Base-by-base conservation (phyloP, 2,329 filamentous ascomycete species). In the Neospermospora avenae region DNA sequence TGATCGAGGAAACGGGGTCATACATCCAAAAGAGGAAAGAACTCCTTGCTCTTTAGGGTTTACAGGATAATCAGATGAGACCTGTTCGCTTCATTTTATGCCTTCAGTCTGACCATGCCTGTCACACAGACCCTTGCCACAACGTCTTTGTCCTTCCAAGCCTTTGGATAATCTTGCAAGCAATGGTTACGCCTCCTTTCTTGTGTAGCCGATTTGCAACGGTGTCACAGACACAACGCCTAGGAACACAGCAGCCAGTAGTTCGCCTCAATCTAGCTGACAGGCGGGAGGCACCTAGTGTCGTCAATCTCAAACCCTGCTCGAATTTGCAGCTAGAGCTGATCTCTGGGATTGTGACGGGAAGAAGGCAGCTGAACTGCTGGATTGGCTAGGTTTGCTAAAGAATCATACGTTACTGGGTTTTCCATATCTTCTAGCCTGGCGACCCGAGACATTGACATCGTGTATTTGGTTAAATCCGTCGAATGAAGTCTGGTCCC, bases 1-100 rank as follows among this genome's bases (percentile, higher is more conserved):
- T 10, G 34, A 31, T 18, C 20, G 37, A 31, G 55, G 45, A 57
- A 44, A 54, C 35, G 51, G 35, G 39, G 51, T 18, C 16, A 41
- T 44, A 13, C 25, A 53, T 48, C 56, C 56, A n/a, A 39, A 58
- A 41, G 46, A n/a, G 48, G 56, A 58, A 58, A 39, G 56, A 51
- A 18, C 13, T 52, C 48, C 48, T 58, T 39, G 39, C 22, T 42
- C 56, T 6, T 45, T 44, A 18, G 46, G 42, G 56, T 44, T 49
- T 28, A 20, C 24, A 53, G 46, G 31, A 52, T 24, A 42, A 53
- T 28, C 46, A 39, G 48, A 31, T 58, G 56, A 52, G 56, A 53
- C 56, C 34, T 58, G 45, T 39, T 45, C 39, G 56, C 56, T 58
- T 45, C 46, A 52, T 25, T 24, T 22, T 52, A 58, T 45, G 46